Percentiles rank a stretch among this genome's conserved stretches.
Conservation (phyloP, 129 eudicot species). For the Arctium minus region DNA sequence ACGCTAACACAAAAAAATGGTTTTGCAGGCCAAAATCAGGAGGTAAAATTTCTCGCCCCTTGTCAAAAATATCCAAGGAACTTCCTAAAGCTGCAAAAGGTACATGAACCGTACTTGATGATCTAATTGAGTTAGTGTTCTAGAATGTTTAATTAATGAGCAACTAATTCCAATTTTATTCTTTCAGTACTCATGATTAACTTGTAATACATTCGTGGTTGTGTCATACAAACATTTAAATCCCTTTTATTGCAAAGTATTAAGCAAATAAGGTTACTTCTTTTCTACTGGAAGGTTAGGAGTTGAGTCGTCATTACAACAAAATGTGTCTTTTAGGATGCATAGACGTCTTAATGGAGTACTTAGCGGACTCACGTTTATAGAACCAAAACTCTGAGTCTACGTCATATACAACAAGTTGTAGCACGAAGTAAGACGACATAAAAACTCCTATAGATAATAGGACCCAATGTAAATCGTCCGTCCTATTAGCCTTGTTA, state of each 20-base stretch:
- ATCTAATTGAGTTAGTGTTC: background rate
- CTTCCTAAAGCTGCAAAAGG: slow-evolving; percentile 43
- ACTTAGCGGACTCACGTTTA: background rate
- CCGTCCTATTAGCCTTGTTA: background rate
- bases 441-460: background rate
- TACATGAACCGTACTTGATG: slow-evolving; percentile 12
- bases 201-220: background rate
- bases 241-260: background rate
- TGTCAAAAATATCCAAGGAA: slow-evolving; percentile 35
- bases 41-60: slow-evolving; percentile 32
- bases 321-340: background rate
- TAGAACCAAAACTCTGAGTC: background rate
- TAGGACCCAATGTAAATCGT: background rate
- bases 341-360: background rate
- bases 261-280: background rate
- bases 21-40: slow-evolving; percentile 49
- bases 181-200: background rate
- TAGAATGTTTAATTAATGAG: background rate
- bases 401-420: background rate
- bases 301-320: background rate
- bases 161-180: background rate
- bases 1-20: background rate
- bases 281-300: background rate
- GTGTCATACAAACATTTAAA: background rate
- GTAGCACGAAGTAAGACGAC: background rate